phyloP scores from a whole-genome alignment of 257 asterid genomes.

The Solanum microdontum region DNA sequence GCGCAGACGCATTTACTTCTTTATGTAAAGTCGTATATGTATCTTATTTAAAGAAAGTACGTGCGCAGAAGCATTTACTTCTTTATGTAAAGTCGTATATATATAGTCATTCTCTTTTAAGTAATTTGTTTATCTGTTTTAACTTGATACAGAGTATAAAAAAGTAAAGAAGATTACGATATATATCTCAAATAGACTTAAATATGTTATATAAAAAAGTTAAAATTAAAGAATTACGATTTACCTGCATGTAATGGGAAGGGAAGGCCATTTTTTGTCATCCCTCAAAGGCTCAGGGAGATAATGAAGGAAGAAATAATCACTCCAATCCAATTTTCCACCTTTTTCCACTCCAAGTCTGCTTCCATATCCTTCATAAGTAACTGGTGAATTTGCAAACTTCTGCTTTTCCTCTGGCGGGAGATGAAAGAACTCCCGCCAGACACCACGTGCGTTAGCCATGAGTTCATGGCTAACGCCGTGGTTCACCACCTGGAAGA shows the following conservation, averaged over 20 bases:
- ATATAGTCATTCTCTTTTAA: no score
- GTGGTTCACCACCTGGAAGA: conserved; percentile 86
- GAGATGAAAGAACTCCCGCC: conserved; percentile 67
- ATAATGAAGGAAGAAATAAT: conserved; percentile 60
- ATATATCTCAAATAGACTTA: no score
- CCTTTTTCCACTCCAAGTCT: conserved; percentile 72
- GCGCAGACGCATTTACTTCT: background rate
- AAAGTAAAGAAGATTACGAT: no score
- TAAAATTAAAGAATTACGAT: no score
- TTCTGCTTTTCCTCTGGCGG: conserved; percentile 63
- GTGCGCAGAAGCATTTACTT: background rate
- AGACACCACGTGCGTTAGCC: conserved; percentile 33
- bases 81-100: background rate
- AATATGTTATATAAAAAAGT: rapidly evolving
- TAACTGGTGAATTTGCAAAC: conserved; percentile 54
- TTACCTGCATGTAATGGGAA: conserved; percentile 28
- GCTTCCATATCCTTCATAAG: conserved; percentile 93
- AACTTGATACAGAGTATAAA: background rate
- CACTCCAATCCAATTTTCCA: conserved; percentile 75
- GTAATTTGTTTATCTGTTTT: no score
- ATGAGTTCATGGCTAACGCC: conserved; percentile 54
- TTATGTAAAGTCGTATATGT: background rate
- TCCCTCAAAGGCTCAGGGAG: conserved; percentile 47
- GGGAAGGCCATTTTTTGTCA: conserved; percentile 59
- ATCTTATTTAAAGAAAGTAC: background rate